A percentile compares a stretch with the other conserved stretches of the same genome.
These are phyloP conservation scores for Penicillium herquei DNA, from an alignment of 495 filamentous ascomycete species.

Conservation along the genomic window DNA sequence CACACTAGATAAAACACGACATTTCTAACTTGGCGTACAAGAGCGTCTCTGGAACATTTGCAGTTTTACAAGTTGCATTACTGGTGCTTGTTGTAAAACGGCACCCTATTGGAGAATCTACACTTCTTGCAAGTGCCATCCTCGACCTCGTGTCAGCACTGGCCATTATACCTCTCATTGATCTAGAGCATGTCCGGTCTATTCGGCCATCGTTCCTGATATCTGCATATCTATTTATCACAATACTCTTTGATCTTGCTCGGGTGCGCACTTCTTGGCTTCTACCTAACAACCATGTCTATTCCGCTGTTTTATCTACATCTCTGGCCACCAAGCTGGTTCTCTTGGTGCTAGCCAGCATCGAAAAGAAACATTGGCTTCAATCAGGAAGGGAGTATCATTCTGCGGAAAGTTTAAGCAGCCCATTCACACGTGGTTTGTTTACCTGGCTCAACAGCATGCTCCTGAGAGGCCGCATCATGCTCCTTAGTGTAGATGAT, in stretches of 20 bases:
- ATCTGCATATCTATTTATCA: conserved; percentile 51
- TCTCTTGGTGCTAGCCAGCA: conserved; percentile 43
- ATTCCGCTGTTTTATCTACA: conserved; percentile 38
- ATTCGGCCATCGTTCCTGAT: conserved; percentile 50
- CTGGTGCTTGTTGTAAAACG: conserved; percentile 36
- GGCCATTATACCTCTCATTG: conserved; percentile 42
- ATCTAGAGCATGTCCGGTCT: conserved; percentile 40
- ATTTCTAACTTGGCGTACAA: conserved; percentile 1
- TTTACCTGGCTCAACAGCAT: conserved; percentile 54
- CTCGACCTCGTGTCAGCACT: conserved; percentile 30
- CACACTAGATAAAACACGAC: neutral
- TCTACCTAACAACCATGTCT: conserved; percentile 1
- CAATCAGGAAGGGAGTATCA: conserved; percentile 22
- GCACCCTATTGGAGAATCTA: conserved; percentile 18
- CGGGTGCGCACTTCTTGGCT: conserved; percentile 52
- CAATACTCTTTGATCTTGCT: conserved; percentile 48
- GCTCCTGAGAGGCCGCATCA: conserved; percentile 38
- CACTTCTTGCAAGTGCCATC: conserved; percentile 37
- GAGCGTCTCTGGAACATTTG: conserved; percentile 32
- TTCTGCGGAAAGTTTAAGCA: conserved; percentile 50
- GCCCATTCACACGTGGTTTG: conserved; percentile 42
- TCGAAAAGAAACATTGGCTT: conserved; percentile 39
- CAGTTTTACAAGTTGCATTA: conserved; percentile 32
- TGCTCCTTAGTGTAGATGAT: conserved; percentile 33
- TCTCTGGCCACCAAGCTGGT: conserved; percentile 39